Evolutionary conservation across 1,139 yeast genomes (phyloP).

Genomic region (Eremothecium sinecaudum): DNA sequence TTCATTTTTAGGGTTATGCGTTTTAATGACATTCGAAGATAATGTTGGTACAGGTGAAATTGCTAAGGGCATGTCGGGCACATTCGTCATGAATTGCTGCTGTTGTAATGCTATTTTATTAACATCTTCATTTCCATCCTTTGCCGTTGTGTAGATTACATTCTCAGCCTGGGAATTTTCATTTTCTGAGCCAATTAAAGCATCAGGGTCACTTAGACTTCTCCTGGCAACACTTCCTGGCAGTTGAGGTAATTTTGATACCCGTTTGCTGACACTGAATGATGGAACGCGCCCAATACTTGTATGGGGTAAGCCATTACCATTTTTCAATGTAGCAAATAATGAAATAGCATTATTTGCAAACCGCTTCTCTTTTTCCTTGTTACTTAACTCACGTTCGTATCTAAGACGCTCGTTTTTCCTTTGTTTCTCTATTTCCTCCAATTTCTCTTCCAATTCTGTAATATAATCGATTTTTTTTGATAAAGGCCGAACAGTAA

Average conservation of each 20-base stretch:
- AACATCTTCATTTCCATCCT: too few relatives aligned
- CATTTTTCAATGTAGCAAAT: slow-evolving; percentile 4
- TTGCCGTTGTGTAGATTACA: too few relatives aligned
- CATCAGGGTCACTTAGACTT: slow-evolving; percentile 5
- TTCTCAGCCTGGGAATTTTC: slow-evolving; percentile 1
- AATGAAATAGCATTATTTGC: slow-evolving; percentile 25
- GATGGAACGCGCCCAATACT: slow-evolving; percentile 1
- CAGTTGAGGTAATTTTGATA: neutral
- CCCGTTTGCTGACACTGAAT: neutral
- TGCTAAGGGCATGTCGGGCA: too few relatives aligned
- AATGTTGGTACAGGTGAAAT: neutral
- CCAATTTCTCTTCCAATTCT: slow-evolving; percentile 33
- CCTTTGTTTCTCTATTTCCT: slow-evolving; percentile 41
- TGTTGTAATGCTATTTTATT: too few relatives aligned
- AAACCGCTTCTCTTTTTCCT: slow-evolving; percentile 40
- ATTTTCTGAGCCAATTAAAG: neutral
- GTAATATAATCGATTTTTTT: slow-evolving; percentile 51
- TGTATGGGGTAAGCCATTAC: slow-evolving; percentile 5
- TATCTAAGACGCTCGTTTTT: slow-evolving; percentile 40
- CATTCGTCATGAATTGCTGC: too few relatives aligned
- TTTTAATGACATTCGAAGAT: slow-evolving; percentile 33
- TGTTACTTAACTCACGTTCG: slow-evolving; percentile 11
- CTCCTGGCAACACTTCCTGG: neutral
- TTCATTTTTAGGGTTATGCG: slow-evolving; percentile 30
- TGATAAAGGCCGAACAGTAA: slow-evolving; percentile 50